Percentiles rank a stretch among this genome's conserved stretches.
These are phyloP conservation scores for Pyricularia grisea DNA, from an alignment of 2,329 filamentous ascomycete species.

Conservation along the genomic window DNA sequence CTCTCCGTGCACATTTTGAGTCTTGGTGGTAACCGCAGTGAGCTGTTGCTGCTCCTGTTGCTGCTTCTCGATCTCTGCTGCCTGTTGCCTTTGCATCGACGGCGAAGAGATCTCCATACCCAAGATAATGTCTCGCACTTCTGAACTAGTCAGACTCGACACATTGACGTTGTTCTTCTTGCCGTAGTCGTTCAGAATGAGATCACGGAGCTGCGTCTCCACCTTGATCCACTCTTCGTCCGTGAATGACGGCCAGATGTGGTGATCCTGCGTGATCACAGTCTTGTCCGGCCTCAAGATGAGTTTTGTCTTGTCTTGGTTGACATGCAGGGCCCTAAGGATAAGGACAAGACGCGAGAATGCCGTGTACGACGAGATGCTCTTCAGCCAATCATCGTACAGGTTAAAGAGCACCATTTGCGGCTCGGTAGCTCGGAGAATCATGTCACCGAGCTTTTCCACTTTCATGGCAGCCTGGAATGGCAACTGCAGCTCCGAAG, in stretches of 20 bases:
- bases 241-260: constrained; percentile 91
- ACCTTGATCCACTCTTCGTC: constrained; percentile 99
- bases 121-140: constrained; percentile 95
- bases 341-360: constrained; percentile 95
- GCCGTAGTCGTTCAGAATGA: constrained; percentile 96
- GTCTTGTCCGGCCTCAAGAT: constrained; percentile 93
- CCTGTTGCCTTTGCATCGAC: constrained; percentile 96
- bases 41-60: constrained; percentile 93
- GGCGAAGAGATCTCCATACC: constrained; percentile 99
- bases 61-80: constrained; percentile 97
- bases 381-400: constrained; percentile 98
- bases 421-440: constrained; percentile 92
- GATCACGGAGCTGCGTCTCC: constrained; percentile 89
- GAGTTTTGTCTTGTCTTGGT: constrained; percentile 96
- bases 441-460: constrained; percentile 98
- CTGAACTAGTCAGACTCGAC: constrained; percentile 88
- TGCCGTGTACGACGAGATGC: constrained; percentile 94
- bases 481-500: constrained; percentile 89
- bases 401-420: constrained; percentile 99
- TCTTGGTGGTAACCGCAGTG: constrained; percentile 96
- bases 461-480: constrained; percentile 99
- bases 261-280: constrained; percentile 95
- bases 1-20: constrained; percentile 91
- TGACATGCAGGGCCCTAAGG: constrained; percentile 88
- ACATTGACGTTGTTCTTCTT: constrained; percentile 99